Conservation (phyloP, 495 filamentous ascomycete species). For the Diplogelasinospora grovesii region DNA sequence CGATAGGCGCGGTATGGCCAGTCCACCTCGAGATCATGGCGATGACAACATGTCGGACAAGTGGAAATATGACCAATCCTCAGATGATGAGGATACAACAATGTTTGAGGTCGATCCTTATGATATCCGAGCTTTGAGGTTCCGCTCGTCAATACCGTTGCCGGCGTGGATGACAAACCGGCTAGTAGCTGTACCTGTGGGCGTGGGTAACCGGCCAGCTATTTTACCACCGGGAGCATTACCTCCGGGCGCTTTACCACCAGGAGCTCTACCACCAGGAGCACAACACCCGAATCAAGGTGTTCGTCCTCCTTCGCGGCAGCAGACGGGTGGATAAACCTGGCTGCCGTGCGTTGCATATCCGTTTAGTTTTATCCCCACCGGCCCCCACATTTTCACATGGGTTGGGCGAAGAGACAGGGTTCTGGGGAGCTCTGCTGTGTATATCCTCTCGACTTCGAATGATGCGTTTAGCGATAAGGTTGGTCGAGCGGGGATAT, state of each 20-base stretch:
- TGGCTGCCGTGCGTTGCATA: too few species aligned
- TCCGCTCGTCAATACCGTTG: conserved; percentile 61
- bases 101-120: conserved; percentile 64
- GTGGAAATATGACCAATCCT: conserved; percentile 73
- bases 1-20: conserved; percentile 60
- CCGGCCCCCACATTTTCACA: too few species aligned
- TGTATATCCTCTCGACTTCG: conserved; percentile 24
- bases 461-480: conserved; percentile 29
- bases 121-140: conserved; percentile 62
- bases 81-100: conserved; percentile 58
- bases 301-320: too few species aligned
- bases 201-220: conserved; percentile 1
- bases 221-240: not conserved
- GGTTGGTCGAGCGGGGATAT: conserved; percentile 13
- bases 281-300: too few species aligned
- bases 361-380: too few species aligned
- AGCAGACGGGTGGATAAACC: too few species aligned
- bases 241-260: conserved; percentile 4
- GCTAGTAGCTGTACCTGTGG: conserved; percentile 4
- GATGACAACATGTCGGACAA: conserved; percentile 56
- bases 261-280: conserved; percentile 4
- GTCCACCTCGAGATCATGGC: conserved; percentile 45
- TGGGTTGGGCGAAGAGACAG: too few species aligned
- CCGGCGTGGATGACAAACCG: conserved; percentile 28
- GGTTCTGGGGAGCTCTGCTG: conserved; percentile 6